A percentile compares a stretch with the other conserved stretches of the same genome.
Evolutionary conservation across 805 yeast species (phyloP).

Genomic region (Candida khao-thaluensis): DNA sequence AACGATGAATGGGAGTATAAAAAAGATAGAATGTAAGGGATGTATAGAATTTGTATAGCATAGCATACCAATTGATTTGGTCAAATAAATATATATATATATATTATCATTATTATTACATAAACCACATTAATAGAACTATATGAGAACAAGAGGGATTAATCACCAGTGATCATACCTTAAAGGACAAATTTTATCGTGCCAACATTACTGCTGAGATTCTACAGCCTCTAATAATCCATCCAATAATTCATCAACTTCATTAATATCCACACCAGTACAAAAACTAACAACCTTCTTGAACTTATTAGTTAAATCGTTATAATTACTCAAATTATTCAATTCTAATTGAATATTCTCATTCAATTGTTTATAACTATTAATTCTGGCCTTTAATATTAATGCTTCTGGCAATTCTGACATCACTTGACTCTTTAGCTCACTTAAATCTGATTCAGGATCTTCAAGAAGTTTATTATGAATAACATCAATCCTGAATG

Average conservation of each 20-base stretch:
- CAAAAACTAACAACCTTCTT: conserved; percentile 86
- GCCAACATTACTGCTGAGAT: conserved; percentile 37
- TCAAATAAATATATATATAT: background rate
- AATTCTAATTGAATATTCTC: conserved; percentile 52
- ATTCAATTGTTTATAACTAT: conserved; percentile 76
- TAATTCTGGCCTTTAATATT: conserved; percentile 71
- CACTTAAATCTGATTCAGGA: conserved; percentile 17
- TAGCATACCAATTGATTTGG: conserved; percentile 8
- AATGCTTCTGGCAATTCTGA: conserved; percentile 43
- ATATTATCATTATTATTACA: too few relatives aligned
- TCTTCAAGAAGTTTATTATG: conserved; percentile 47
- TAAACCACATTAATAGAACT: too few relatives aligned
- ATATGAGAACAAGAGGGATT: too few relatives aligned
- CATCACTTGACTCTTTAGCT: conserved; percentile 23
- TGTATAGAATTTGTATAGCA: background rate
- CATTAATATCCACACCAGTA: conserved; percentile 79
- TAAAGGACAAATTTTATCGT: too few relatives aligned
- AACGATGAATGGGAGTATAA: background rate
- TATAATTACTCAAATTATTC: conserved; percentile 46
- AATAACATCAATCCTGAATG: conserved; percentile 69
- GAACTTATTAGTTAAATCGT: conserved; percentile 58
- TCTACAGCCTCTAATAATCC: conserved; percentile 90
- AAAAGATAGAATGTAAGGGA: too few relatives aligned
- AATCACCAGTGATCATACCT: too few relatives aligned
- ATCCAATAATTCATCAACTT: conserved; percentile 77